These are phyloP conservation scores for Calonectria montana DNA, from an alignment of 2,329 filamentous ascomycete species.

Conservation along the genomic window DNA sequence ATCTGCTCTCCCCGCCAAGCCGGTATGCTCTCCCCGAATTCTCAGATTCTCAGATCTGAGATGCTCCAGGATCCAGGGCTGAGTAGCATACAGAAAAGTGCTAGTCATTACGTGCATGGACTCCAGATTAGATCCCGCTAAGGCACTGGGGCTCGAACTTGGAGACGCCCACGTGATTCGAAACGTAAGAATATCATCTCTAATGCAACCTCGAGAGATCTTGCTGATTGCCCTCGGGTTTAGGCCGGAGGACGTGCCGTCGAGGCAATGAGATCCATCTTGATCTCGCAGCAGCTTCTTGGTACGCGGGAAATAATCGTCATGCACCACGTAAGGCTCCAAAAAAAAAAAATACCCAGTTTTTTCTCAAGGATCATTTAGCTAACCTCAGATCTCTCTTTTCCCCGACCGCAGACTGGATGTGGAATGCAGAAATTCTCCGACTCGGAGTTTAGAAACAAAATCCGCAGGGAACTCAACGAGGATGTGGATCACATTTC, in stretches of 20 bases:
- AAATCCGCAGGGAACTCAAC: slow-evolving; percentile 71
- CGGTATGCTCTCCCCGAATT: slow-evolving; percentile 29
- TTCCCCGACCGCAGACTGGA: slow-evolving; percentile 46
- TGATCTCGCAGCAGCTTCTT: slow-evolving; percentile 84
- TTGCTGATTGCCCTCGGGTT: neutral
- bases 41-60: neutral
- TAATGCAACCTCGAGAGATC: slow-evolving; percentile 1
- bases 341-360: neutral
- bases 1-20: slow-evolving; percentile 37
- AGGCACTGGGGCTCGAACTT: slow-evolving; percentile 70
- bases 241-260: slow-evolving; percentile 69
- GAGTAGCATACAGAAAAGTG: slow-evolving; percentile 45
- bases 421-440: slow-evolving; percentile 75
- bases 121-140: slow-evolving; percentile 75
- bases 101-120: slow-evolving; percentile 81
- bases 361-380: neutral
- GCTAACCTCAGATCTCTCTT: slow-evolving; percentile 27
- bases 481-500: slow-evolving; percentile 63
- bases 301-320: slow-evolving; percentile 81
- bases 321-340: slow-evolving; percentile 69
- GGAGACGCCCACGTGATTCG: slow-evolving; percentile 85
- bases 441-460: slow-evolving; percentile 64
- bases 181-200: slow-evolving; percentile 60
- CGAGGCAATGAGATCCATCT: slow-evolving; percentile 78
- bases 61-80: slow-evolving; percentile 26